A percentile compares a stretch with the other conserved stretches of the same genome.
phyloP scores from a whole-genome alignment of 169 alveolate genomes.

The Eimeria tenella region DNA sequence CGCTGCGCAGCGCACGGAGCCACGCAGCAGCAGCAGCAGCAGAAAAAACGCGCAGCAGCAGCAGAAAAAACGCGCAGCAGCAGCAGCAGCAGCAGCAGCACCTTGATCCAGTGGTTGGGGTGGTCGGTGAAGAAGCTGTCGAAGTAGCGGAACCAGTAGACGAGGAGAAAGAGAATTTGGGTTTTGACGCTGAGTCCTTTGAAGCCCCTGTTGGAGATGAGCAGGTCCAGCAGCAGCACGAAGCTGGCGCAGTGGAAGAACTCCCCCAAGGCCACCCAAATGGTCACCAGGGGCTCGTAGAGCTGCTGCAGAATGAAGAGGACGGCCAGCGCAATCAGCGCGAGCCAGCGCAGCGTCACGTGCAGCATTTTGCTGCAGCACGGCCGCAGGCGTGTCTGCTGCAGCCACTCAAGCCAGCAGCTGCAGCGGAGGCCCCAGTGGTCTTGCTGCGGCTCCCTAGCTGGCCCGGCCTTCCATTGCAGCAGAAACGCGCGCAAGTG shows the following conservation, averaged over 20 bases:
- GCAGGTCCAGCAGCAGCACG: slow-evolving; percentile 48
- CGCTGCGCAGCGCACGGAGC: background rate
- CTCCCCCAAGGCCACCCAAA: slow-evolving; percentile 68
- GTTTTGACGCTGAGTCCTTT: slow-evolving; percentile 59
- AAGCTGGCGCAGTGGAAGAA: slow-evolving; percentile 50
- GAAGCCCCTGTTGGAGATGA: slow-evolving; percentile 33
- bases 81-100: background rate
- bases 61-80: no score
- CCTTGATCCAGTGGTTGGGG: slow-evolving; percentile 55
- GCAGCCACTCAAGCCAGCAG: no score
- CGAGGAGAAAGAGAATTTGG: slow-evolving; percentile 45
- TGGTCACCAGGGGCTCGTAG: slow-evolving; percentile 45
- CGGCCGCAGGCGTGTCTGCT: background rate
- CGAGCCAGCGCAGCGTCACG: background rate
- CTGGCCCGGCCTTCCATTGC: no score
- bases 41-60: background rate
- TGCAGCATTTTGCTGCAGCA: slow-evolving; percentile 21
- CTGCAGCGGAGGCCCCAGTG: no score
- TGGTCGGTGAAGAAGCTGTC: slow-evolving; percentile 53
- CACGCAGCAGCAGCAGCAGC: background rate
- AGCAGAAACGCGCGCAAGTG: no score
- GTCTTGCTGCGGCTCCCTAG: no score
- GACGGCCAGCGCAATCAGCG: slow-evolving; percentile 47
- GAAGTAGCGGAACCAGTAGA: slow-evolving; percentile 67
- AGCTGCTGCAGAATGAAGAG: slow-evolving; percentile 61